phyloP scores from a whole-genome alignment of 768 basidiomycete species.

The Tricholoma sp. region DNA sequence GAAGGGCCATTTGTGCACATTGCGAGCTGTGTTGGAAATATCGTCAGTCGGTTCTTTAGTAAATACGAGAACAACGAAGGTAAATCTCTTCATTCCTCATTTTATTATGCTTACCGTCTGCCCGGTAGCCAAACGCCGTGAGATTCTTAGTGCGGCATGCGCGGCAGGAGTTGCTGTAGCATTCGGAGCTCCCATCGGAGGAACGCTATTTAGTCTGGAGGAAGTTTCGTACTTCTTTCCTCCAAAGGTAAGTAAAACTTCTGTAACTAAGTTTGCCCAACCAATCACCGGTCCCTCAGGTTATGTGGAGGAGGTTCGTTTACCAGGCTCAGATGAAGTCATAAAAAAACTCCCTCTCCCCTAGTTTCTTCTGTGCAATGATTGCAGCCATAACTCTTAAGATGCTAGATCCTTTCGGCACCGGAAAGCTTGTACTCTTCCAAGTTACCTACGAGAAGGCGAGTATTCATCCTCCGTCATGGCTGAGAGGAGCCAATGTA shows the following conservation, averaged over 20 bases:
- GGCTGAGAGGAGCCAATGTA: background rate
- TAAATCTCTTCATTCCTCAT: conserved; percentile 20
- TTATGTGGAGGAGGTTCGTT: conserved; percentile 88
- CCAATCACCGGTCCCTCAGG: conserved; percentile 31
- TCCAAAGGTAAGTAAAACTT: conserved; percentile 55
- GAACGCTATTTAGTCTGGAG: conserved; percentile 88
- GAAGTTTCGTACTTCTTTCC: conserved; percentile 98
- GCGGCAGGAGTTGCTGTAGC: conserved; percentile 98
- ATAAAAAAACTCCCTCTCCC: conserved; percentile 1
- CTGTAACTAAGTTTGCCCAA: background rate
- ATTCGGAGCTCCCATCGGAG: conserved; percentile 95
- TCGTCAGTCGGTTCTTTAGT: conserved; percentile 73
- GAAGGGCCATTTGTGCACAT: conserved; percentile 82
- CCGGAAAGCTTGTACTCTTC: conserved; percentile 89
- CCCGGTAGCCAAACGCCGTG: conserved; percentile 76
- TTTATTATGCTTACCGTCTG: background rate
- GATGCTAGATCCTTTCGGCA: conserved; percentile 93
- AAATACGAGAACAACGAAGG: conserved; percentile 98
- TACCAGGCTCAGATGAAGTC: background rate
- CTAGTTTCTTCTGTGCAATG: conserved; percentile 96
- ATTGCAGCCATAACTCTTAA: conserved; percentile 92
- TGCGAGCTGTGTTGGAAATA: conserved; percentile 89
- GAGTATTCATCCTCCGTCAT: conserved; percentile 4
- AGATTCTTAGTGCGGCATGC: conserved; percentile 92
- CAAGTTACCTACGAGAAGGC: conserved; percentile 88